These are phyloP conservation scores for Crithidia bombi DNA, from an alignment of 208 protist genomes.

Conservation along the genomic window DNA sequence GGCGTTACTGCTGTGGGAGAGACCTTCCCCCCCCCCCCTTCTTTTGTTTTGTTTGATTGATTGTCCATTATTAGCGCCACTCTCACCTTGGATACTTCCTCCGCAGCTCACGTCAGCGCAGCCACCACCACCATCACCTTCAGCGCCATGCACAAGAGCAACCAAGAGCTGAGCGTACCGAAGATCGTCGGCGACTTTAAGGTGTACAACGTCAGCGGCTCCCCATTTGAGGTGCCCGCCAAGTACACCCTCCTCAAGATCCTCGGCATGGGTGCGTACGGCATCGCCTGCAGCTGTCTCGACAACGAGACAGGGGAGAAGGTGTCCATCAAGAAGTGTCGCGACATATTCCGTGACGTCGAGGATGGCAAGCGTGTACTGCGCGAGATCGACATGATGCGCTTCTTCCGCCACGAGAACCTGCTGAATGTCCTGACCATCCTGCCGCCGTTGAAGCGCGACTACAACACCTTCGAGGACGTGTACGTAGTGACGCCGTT, in stretches of 20 bases:
- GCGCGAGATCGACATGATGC: slow-evolving; percentile 93
- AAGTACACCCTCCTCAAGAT: slow-evolving; percentile 88
- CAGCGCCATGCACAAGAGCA: slow-evolving; percentile 89
- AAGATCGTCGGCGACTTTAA: slow-evolving; percentile 88
- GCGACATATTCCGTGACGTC: slow-evolving; percentile 85
- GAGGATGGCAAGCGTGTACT: slow-evolving; percentile 94
- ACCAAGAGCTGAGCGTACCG: slow-evolving; percentile 79
- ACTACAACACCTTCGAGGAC: slow-evolving; percentile 93
- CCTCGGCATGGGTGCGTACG: slow-evolving; percentile 97
- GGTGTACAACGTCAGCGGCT: slow-evolving; percentile 86
- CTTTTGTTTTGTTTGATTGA: too few relatives aligned
- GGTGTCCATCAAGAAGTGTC: slow-evolving; percentile 92
- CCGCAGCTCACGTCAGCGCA: too few relatives aligned
- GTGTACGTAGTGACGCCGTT: slow-evolving; percentile 98
- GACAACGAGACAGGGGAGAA: slow-evolving; percentile 82
- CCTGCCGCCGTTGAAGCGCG: slow-evolving; percentile 80
- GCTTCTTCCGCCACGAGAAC: slow-evolving; percentile 94
- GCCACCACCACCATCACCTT: too few relatives aligned
- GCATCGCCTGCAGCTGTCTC: slow-evolving; percentile 94
- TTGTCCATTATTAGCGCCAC: too few relatives aligned
- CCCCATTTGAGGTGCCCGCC: slow-evolving; percentile 78
- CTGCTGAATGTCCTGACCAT: slow-evolving; percentile 94
- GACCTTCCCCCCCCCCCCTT: too few relatives aligned
- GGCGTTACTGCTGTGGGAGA: too few relatives aligned
- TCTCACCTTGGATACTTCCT: too few relatives aligned